Evolutionary conservation across 306 rosid species (phyloP).

Genomic region (Parietaria judaica): DNA sequence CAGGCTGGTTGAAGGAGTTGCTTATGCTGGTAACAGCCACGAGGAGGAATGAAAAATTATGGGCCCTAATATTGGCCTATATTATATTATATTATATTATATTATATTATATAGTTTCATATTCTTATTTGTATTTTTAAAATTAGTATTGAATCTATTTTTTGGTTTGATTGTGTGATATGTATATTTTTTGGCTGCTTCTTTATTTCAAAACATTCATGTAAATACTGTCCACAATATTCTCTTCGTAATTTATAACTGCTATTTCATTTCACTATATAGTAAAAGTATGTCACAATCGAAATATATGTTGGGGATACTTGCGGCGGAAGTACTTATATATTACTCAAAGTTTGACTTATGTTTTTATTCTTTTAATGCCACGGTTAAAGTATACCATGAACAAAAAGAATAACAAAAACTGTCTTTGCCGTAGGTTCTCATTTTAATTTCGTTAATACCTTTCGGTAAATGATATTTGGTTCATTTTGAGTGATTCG

Average conservation of each 20-base stretch:
- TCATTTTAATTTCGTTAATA: too few relatives aligned
- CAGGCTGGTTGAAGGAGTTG: constrained; percentile 19
- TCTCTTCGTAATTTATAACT: not conserved
- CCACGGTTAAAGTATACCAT: too few relatives aligned
- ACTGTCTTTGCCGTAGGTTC: too few relatives aligned
- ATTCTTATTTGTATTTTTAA: not conserved
- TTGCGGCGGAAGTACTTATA: too few relatives aligned
- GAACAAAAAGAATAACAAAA: too few relatives aligned
- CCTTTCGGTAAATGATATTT: too few relatives aligned
- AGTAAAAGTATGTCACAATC: too few relatives aligned
- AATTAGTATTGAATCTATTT: not conserved
- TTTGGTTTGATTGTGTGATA: constrained; percentile 15
- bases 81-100: not conserved
- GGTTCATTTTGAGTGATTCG: too few relatives aligned
- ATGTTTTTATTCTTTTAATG: too few relatives aligned
- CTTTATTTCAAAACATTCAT: not conserved
- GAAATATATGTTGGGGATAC: too few relatives aligned
- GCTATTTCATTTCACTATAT: too few relatives aligned
- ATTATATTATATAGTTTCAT: not conserved
- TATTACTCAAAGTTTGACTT: too few relatives aligned
- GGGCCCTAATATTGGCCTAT: not conserved
- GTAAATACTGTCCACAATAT: not conserved
- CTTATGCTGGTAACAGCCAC: constrained; percentile 15
- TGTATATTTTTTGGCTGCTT: constrained; percentile 26
- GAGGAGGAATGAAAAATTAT: constrained; percentile 15